Evolutionary conservation across 495 filamentous ascomycete species (phyloP).

Genomic region (Penicillium robsamsonii): DNA sequence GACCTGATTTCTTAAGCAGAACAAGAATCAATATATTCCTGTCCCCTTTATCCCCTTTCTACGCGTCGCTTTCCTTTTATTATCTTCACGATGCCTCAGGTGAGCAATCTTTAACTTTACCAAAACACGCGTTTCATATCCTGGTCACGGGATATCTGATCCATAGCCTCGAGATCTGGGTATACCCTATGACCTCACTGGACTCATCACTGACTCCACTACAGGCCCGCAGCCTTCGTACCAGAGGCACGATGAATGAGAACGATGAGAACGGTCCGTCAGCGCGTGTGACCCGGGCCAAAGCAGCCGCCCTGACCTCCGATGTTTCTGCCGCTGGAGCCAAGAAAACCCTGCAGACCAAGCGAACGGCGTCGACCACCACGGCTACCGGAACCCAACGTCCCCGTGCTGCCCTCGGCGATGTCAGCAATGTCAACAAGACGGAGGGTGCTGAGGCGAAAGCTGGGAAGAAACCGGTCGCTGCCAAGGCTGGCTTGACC

Average conservation of each 20-base stretch:
- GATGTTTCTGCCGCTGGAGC: conserved; percentile 52
- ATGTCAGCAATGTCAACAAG: conserved; percentile 94
- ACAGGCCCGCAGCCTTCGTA: conserved; percentile 56
- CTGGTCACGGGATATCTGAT: conserved; percentile 12
- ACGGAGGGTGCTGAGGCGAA: conserved; percentile 58
- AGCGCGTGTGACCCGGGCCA: conserved; percentile 86
- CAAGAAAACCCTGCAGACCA: conserved; percentile 74
- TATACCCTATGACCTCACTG: background rate
- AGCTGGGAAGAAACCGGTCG: conserved; percentile 66
- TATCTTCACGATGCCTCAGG: conserved; percentile 42
- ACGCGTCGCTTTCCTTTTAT: conserved; percentile 30
- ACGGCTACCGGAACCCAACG: conserved; percentile 48
- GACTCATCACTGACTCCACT: conserved; percentile 17
- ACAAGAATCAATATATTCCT: conserved; percentile 32
- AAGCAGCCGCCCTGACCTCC: conserved; percentile 70
- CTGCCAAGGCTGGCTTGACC: conserved; percentile 60
- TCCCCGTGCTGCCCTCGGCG: conserved; percentile 77
- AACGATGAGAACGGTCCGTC: conserved; percentile 86
- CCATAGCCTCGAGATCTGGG: background rate
- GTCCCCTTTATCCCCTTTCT: conserved; percentile 29
- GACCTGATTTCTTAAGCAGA: conserved; percentile 29
- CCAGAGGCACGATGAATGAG: conserved; percentile 76
- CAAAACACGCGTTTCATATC: conserved; percentile 16
- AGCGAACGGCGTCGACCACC: conserved; percentile 62
- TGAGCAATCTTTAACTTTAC: conserved; percentile 32